These are phyloP conservation scores for Claviceps pusilla DNA, from an alignment of 2,329 filamentous ascomycete genomes.

Conservation along the genomic window DNA sequence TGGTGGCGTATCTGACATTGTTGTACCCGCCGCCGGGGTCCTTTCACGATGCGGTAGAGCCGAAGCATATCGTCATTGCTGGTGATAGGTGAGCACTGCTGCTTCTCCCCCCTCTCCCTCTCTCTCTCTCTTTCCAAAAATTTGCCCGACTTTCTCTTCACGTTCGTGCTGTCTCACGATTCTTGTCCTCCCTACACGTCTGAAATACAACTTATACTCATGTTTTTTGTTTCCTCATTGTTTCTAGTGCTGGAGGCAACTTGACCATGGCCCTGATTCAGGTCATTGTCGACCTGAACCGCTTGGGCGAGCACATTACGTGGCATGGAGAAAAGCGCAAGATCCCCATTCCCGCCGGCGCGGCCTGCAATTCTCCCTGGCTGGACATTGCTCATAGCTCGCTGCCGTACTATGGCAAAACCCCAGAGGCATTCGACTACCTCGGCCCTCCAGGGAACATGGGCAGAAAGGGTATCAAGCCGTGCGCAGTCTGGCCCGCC, in stretches of 20 bases:
- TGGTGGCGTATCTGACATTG: constrained; percentile 57
- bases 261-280: constrained; percentile 53
- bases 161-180: background rate
- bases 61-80: constrained; percentile 52
- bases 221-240: too few species aligned
- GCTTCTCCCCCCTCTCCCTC: background rate
- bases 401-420: constrained; percentile 14
- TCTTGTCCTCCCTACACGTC: too few species aligned
- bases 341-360: constrained; percentile 52
- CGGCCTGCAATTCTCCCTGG: constrained; percentile 53
- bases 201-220: too few species aligned
- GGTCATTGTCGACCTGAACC: constrained; percentile 47
- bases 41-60: constrained; percentile 48
- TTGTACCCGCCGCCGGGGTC: constrained; percentile 56
- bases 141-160: background rate
- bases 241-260: constrained; percentile 53
- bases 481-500: constrained; percentile 44
- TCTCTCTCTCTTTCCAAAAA: background rate
- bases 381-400: constrained; percentile 50
- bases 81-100: constrained; percentile 43
- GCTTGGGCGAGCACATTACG: constrained; percentile 29
- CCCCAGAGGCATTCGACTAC: constrained; percentile 20
- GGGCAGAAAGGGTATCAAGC: constrained; percentile 14
- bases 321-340: constrained; percentile 46
- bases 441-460: constrained; percentile 33